Base-by-base conservation (phyloP, 306 rosid genomes). In the Benincasa hispida region DNA sequence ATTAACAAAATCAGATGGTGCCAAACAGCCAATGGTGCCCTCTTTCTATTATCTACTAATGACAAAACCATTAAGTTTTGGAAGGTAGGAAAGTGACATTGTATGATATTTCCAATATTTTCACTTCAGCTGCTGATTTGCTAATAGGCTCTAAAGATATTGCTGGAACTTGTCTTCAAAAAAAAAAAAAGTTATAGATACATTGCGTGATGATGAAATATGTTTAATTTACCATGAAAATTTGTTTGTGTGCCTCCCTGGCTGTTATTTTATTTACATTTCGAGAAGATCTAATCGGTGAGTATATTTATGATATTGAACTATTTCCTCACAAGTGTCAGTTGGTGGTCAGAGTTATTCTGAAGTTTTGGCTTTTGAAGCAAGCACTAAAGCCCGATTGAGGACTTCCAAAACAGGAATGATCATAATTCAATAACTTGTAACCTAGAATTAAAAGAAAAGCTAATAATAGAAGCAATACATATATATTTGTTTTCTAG, bases 1-100 rank as follows among this genome's bases (percentile, higher is more conserved):
- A 95, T 95, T 85, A 95, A 95, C 92, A 95, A 95, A 86, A 95
- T 95, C 85, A 95, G 91, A 85, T 95, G 99, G 99, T 95, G 99
- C 84, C 99, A 95, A 87, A 90, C 86, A 30, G 95, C 98, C 41
- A 95, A 92, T 85, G 94, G 98, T 28, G 96, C 99, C 9, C 79
- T 95, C 21, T 95, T 95, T 88, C 96, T 95, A 75, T 88, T 95
- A 72, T 95, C 99, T 58, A 89, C 99, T 45, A 95, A 95, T 76
- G 99, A 95, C 75, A 95, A 95, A 83, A 95, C 99, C 58, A 95
- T 95, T 77, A 95, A 95, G 72, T 90, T 84, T 84, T 95, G 99
- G 99, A 95, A 95, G 99, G 99, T 92, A 87, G 53, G 85, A 76
- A 84, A 53, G 53, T 57, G 51, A 18, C 30, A 39, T 51, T 59